Percentiles rank a stretch among this genome's conserved stretches.
These are phyloP conservation scores for Quercus mongolica DNA, from an alignment of 306 rosid genomes.

Conservation along the genomic window DNA sequence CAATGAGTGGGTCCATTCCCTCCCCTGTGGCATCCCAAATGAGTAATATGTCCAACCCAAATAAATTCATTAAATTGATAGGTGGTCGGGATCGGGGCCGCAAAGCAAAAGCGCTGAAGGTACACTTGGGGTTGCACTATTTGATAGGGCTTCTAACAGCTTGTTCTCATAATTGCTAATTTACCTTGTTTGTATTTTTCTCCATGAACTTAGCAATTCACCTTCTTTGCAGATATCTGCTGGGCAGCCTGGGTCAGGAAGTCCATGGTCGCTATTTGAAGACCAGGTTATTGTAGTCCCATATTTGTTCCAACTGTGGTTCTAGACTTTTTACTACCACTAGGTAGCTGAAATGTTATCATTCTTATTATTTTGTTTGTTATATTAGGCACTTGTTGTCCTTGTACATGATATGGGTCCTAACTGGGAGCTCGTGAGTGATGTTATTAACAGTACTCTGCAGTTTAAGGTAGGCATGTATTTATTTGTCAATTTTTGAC, in stretches of 20 bases:
- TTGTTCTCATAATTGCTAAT: background rate
- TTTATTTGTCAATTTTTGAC: background rate
- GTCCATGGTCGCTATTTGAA: constrained; percentile 89
- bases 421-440: constrained; percentile 97
- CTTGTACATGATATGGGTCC: constrained; percentile 99
- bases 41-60: constrained; percentile 86
- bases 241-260: constrained; percentile 81
- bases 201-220: constrained; percentile 15
- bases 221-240: constrained; percentile 48
- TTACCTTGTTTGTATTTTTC: constrained; percentile 4
- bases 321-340: constrained; percentile 5
- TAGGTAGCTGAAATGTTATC: constrained; percentile 10
- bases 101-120: constrained; percentile 73
- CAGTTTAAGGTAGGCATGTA: constrained; percentile 70
- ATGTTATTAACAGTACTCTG: constrained; percentile 82
- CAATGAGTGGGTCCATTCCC: constrained; percentile 74
- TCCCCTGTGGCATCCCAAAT: constrained; percentile 95
- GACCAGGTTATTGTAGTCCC: constrained; percentile 66
- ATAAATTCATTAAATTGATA: constrained; percentile 77
- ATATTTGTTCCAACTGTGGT: background rate
- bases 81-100: constrained; percentile 89
- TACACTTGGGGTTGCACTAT: constrained; percentile 29
- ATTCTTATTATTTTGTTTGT: background rate
- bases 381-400: constrained; percentile 83
- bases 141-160: constrained; percentile 10